phyloP scores from a whole-genome alignment of 139 green algal species.

The Chlorella sp. region DNA sequence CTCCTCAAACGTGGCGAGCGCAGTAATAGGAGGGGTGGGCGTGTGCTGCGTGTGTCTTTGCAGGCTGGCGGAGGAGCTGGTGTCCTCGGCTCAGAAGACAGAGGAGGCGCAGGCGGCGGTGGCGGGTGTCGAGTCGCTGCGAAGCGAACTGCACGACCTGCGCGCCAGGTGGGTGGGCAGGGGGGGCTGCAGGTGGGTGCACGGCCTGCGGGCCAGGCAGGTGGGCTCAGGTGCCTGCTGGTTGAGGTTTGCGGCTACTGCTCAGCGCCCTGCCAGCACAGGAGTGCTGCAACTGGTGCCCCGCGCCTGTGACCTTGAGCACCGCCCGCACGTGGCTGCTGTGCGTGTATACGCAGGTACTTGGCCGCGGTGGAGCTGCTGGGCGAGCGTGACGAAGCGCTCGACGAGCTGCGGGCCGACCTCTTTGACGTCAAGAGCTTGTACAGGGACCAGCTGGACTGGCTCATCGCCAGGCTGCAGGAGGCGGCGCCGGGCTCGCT shows the following conservation, averaged over 20 bases:
- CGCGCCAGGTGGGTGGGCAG: not conserved
- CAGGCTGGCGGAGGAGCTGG: conserved; percentile 80
- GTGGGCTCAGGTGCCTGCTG: no score
- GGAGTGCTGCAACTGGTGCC: no score
- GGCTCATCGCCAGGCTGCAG: conserved; percentile 48
- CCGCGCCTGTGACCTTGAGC: no score
- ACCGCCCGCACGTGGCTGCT: no score
- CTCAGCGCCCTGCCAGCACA: no score
- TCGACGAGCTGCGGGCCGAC: conserved; percentile 84
- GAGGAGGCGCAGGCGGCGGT: conserved; percentile 39
- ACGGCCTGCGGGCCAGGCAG: no score
- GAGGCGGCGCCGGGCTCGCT: no score
- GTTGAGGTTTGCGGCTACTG: no score
- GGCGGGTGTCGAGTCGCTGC: conserved; percentile 65
- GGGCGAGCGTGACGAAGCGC: conserved; percentile 74
- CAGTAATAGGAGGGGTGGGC: not conserved
- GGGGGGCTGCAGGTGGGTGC: no score
- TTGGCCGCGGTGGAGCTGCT: conserved; percentile 77
- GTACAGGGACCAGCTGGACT: conserved; percentile 87
- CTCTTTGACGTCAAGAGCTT: conserved; percentile 76
- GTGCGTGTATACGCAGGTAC: no score
- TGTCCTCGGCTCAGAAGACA: conserved; percentile 41
- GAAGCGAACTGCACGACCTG: conserved; percentile 57
- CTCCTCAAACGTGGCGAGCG: not conserved
- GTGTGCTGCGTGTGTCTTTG: not conserved